These are phyloP conservation scores for Syzygium syzygioides DNA, from an alignment of 441 rosid species.

Conservation along the genomic window DNA sequence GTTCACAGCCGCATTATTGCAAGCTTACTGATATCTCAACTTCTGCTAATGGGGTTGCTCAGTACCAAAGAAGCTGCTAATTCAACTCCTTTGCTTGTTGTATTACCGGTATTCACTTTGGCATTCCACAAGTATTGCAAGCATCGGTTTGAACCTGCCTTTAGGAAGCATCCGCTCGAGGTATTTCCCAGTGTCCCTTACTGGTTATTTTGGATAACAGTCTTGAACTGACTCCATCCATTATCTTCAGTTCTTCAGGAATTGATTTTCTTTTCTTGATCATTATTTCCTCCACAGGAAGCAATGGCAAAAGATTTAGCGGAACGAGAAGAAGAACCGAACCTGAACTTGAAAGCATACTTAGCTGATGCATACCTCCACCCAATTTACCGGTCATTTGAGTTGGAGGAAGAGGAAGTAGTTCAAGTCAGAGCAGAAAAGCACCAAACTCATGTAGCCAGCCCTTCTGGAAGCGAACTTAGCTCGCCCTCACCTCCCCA, in stretches of 20 bases:
- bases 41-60: constrained; percentile 77
- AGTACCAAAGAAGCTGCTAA: constrained; percentile 84
- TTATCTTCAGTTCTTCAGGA: neutral
- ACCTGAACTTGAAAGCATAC: constrained; percentile 55
- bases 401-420: constrained; percentile 36
- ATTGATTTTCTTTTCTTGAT: neutral
- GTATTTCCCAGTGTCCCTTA: constrained; percentile 15
- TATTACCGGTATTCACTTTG: constrained; percentile 78
- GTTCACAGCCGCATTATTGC: constrained; percentile 85
- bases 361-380: constrained; percentile 91
- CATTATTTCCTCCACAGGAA: constrained; percentile 37
- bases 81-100: constrained; percentile 78
- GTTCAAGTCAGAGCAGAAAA: constrained; percentile 52
- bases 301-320: constrained; percentile 79
- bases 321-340: constrained; percentile 55
- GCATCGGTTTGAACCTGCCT: constrained; percentile 92
- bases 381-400: constrained; percentile 81
- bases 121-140: constrained; percentile 89
- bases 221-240: neutral
- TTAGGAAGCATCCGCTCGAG: constrained; percentile 80
- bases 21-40: constrained; percentile 84
- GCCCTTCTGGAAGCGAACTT: constrained; percentile 30
- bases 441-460: constrained; percentile 25
- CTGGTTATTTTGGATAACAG: neutral
- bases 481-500: constrained; percentile 57